These are phyloP conservation scores for Hypoxylon subgilvum DNA, from an alignment of 495 filamentous ascomycete genomes.

Conservation along the genomic window DNA sequence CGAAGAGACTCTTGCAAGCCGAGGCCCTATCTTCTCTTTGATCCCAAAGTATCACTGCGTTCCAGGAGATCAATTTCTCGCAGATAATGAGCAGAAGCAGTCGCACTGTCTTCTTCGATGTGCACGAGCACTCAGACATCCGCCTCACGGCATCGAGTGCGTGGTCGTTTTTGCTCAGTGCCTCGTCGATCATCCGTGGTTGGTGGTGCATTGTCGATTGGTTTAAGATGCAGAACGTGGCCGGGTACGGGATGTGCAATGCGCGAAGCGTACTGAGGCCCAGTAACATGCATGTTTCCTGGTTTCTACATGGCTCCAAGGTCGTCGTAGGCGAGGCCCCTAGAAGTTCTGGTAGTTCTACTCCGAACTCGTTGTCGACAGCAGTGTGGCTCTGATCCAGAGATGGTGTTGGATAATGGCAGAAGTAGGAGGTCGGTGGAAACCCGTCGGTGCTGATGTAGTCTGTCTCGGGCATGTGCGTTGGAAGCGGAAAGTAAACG, in stretches of 20 bases:
- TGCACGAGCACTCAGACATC: not conserved
- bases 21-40: not conserved
- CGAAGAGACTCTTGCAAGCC: not conserved
- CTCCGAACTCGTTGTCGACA: not conserved
- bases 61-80: not conserved
- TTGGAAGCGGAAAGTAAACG: not conserved
- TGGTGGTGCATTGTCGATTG: not conserved
- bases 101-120: not conserved
- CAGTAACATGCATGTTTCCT: not conserved
- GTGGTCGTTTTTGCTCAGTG: not conserved
- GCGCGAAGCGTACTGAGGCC: not conserved
- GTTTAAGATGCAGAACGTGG: not conserved
- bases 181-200: not conserved
- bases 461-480: not conserved
- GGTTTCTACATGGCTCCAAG: not conserved
- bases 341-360: not conserved
- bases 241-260: not conserved
- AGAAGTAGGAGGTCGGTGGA: not conserved
- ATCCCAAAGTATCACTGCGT: not conserved
- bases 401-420: not conserved
- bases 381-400: not conserved
- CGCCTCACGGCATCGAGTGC: not conserved
- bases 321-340: not conserved
- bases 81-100: not conserved
- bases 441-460: not conserved